A percentile compares a stretch with the other conserved stretches of the same genome.
These are phyloP conservation scores for Melastoma candidum DNA, from an alignment of 441 rosid species.

Conservation along the genomic window DNA sequence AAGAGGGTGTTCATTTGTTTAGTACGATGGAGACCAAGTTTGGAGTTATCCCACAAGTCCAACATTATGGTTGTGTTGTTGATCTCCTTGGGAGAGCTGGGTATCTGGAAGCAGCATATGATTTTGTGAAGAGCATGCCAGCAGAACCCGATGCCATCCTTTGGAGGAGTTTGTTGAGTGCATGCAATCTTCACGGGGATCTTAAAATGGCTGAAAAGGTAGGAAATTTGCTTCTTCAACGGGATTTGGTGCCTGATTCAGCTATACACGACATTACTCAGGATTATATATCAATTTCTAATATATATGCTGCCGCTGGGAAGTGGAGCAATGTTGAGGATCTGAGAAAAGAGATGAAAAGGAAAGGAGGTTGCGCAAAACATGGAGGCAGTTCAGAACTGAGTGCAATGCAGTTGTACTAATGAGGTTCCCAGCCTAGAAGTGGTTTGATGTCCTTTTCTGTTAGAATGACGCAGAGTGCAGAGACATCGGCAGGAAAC, in stretches of 20 bases:
- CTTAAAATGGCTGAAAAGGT: constrained; percentile 30
- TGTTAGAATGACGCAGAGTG: no score
- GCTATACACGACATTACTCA: constrained; percentile 20
- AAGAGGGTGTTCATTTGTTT: constrained; percentile 37
- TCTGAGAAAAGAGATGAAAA: constrained; percentile 30
- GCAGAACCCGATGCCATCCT: constrained; percentile 28
- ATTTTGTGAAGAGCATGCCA: constrained; percentile 27
- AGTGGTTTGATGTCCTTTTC: no score
- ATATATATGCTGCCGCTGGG: constrained; percentile 40
- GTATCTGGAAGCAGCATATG: constrained; percentile 29
- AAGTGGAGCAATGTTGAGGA: constrained; percentile 37
- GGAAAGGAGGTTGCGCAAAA: no score
- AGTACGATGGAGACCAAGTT: constrained; percentile 22
- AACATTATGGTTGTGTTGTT: constrained; percentile 41
- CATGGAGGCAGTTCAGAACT: no score
- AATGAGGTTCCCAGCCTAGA: no score
- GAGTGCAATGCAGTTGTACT: no score
- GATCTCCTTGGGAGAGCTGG: constrained; percentile 44
- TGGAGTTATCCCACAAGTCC: constrained; percentile 25
- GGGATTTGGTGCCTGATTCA: constrained; percentile 13
- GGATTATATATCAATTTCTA: constrained; percentile 49
- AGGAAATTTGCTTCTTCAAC: constrained; percentile 30
- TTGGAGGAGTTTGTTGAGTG: constrained; percentile 37
- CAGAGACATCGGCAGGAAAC: no score
- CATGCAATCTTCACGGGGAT: constrained; percentile 33